Evolutionary conservation across 2,329 filamentous ascomycete genomes (phyloP).

Genomic region (Aspergillus japonicus): DNA sequence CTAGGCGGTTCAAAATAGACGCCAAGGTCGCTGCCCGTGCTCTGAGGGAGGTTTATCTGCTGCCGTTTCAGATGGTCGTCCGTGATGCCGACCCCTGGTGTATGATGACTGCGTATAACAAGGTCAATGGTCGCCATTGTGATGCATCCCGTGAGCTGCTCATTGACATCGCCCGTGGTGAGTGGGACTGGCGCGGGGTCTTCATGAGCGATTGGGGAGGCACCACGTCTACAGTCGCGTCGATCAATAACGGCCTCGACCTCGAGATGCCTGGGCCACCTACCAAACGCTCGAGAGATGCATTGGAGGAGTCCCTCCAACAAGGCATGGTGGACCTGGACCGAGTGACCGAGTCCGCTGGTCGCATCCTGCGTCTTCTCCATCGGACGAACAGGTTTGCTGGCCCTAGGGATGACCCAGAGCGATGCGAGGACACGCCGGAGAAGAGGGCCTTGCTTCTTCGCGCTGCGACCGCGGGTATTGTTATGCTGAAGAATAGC

Average conservation of each 20-base stretch:
- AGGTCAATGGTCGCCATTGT: conserved; percentile 1
- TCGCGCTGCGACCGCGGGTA: not conserved
- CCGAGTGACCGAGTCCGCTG: not conserved
- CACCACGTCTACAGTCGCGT: not conserved
- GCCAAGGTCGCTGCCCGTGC: not conserved
- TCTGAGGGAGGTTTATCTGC: not conserved
- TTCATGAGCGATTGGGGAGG: not conserved
- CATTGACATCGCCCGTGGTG: not conserved
- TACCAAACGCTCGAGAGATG: not conserved
- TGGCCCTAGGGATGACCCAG: too few species aligned
- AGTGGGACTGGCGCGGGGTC: not conserved
- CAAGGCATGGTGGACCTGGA: not conserved
- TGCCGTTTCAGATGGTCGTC: conserved; percentile 4
- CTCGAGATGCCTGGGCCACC: not conserved
- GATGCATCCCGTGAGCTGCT: not conserved
- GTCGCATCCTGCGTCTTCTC: not conserved
- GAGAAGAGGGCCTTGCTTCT: not conserved
- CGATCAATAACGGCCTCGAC: not conserved
- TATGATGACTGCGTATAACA: conserved; percentile 6
- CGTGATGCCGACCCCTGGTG: conserved; percentile 4
- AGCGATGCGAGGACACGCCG: not conserved
- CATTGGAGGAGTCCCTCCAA: too few species aligned
- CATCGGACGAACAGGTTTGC: not conserved
- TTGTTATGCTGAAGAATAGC: not conserved
- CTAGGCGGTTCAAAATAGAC: not conserved